These are phyloP conservation scores for Zymoseptoria tritici DNA, from an alignment of 2,329 filamentous ascomycete genomes.

Conservation along the genomic window DNA sequence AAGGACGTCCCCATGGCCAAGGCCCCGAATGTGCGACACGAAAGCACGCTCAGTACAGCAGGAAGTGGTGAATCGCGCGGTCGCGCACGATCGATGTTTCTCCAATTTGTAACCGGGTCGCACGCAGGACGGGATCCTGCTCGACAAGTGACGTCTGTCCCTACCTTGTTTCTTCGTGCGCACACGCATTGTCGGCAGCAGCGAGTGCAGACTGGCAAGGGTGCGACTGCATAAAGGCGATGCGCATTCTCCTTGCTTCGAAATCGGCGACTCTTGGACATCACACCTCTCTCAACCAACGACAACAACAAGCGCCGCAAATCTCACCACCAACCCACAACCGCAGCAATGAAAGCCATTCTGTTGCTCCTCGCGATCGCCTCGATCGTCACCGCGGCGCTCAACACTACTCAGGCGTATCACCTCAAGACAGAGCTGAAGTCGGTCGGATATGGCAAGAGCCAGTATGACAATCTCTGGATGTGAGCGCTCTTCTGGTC, in stretches of 20 bases:
- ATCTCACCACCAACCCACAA: background rate
- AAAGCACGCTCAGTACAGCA: background rate
- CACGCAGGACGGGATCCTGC: background rate
- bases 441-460: constrained; percentile 15
- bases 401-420: constrained; percentile 25
- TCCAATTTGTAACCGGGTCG: background rate
- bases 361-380: constrained; percentile 13
- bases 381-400: constrained; percentile 12
- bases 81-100: background rate
- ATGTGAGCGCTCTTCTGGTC: constrained; percentile 7
- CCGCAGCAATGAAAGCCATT: constrained; percentile 13
- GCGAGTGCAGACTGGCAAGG: background rate
- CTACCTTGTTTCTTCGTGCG: background rate
- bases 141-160: background rate
- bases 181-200: background rate
- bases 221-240: background rate
- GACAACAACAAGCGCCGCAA: background rate
- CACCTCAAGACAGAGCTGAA: constrained; percentile 25
- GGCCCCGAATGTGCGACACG: too few species aligned
- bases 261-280: background rate
- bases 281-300: background rate
- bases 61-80: background rate
- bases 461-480: constrained; percentile 23
- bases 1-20: background rate
- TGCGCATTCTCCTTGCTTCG: background rate